Conservation (phyloP, 140 eudicot species). For the Stevia rebaudiana region DNA sequence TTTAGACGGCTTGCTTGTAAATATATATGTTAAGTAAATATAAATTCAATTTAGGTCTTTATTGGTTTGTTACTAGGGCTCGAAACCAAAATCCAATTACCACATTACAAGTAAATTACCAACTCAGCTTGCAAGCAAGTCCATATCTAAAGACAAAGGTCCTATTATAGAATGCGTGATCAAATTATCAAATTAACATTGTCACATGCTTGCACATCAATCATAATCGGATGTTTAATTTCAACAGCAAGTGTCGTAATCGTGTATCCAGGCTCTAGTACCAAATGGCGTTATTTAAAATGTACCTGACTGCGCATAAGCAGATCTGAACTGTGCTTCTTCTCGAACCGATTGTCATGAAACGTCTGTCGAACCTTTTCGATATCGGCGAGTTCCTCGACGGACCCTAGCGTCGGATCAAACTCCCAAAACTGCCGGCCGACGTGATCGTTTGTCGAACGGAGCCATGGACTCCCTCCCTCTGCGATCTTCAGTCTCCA, state of each 20-base stretch:
- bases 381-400: slow-evolving; percentile 66
- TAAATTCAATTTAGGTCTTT: neutral
- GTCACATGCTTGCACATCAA: slow-evolving; percentile 1
- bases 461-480: slow-evolving; percentile 83
- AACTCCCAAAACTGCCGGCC: slow-evolving; percentile 98
- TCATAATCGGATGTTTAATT: neutral
- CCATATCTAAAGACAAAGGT: neutral
- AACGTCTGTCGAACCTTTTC: slow-evolving; percentile 56
- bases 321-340: slow-evolving; percentile 83
- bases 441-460: slow-evolving; percentile 60
- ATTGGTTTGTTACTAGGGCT: neutral
- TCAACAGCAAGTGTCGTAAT: neutral
- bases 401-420: slow-evolving; percentile 66
- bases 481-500: slow-evolving; percentile 89
- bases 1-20: neutral
- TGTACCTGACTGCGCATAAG: slow-evolving; percentile 84
- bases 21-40: neutral
- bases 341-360: slow-evolving; percentile 49
- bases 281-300: slow-evolving; percentile 8
- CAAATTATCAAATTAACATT: neutral
- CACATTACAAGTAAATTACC: neutral
- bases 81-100: slow-evolving; percentile 5
- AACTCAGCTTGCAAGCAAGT: neutral
- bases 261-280: neutral
- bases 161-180: neutral